Percentiles rank a stretch among this genome's conserved stretches.
Evolutionary conservation across 768 basidiomycete species (phyloP).

Genomic region (Terana coerulea): DNA sequence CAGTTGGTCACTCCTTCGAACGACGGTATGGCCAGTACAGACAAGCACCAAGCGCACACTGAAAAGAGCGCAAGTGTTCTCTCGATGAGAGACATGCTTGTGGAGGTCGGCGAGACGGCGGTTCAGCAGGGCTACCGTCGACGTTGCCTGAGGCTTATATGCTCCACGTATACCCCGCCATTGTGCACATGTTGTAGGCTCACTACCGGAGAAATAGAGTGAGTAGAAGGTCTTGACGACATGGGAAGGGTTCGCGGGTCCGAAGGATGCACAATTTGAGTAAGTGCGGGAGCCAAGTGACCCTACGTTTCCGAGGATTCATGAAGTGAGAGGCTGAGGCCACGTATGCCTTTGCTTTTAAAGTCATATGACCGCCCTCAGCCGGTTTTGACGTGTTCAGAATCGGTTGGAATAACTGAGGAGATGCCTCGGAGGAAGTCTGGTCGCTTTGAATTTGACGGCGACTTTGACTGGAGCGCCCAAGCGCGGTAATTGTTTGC

Average conservation of each 20-base stretch:
- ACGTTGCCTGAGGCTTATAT: slow-evolving; percentile 6
- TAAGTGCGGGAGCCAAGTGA: not conserved
- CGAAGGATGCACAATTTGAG: not conserved
- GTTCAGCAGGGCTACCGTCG: not conserved
- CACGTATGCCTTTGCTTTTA: slow-evolving; percentile 4
- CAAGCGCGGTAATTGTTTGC: slow-evolving; percentile 8
- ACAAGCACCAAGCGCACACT: slow-evolving; percentile 10
- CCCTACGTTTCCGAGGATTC: slow-evolving; percentile 5
- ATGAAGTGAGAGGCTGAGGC: not conserved
- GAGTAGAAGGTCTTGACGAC: slow-evolving; percentile 7
- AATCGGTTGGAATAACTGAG: slow-evolving; percentile 18
- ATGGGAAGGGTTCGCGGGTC: not conserved
- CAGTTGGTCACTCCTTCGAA: slow-evolving; percentile 22
- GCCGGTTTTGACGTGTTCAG: no score
- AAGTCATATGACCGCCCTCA: not conserved
- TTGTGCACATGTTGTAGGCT: not conserved
- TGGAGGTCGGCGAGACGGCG: not conserved
- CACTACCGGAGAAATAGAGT: slow-evolving; percentile 7
- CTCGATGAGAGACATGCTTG: slow-evolving; percentile 11
- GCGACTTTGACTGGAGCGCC: not conserved
- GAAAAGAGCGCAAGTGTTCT: slow-evolving; percentile 2
- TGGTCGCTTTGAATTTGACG: no score
- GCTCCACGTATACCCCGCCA: not conserved
- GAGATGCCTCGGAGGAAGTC: slow-evolving; percentile 21
- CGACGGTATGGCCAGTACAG: slow-evolving; percentile 15